Conservation (phyloP, 1,284 basidiomycete genomes). For the Erythrobasidium hasegawianum region DNA sequence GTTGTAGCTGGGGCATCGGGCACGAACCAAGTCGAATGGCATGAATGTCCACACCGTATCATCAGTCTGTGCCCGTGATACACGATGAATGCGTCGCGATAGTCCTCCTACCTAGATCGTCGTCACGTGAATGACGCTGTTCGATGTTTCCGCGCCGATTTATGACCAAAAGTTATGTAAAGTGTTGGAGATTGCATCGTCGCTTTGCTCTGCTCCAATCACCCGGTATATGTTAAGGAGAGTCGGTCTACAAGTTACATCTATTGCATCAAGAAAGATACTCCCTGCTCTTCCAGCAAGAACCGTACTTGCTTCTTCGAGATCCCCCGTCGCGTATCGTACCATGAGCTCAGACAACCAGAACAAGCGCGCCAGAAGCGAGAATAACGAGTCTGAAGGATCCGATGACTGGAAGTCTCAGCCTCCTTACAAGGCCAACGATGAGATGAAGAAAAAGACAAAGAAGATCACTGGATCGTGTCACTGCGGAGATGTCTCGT, state of each 20-base stretch:
- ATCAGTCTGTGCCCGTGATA: no score
- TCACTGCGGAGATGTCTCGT: slow-evolving; percentile 31
- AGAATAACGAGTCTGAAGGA: slow-evolving; percentile 15
- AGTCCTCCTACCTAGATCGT: no score
- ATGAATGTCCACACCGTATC: no score
- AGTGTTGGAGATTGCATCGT: no score
- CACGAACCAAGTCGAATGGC: no score
- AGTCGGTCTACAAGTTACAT: not conserved
- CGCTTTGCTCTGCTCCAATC: not conserved
- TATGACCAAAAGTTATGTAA: no score
- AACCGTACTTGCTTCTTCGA: not conserved
- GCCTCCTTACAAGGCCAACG: slow-evolving; percentile 22
- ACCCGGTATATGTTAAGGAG: not conserved
- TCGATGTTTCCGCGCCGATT: no score
- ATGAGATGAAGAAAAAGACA: slow-evolving; percentile 15
- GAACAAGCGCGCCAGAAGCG: slow-evolving; percentile 26
- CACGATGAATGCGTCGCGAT: no score
- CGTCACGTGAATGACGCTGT: no score
- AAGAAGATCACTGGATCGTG: slow-evolving; percentile 14
- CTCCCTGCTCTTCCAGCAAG: not conserved
- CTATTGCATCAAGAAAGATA: not conserved
- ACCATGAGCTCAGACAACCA: slow-evolving; percentile 11
- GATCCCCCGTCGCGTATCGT: not conserved
- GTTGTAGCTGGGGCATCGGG: no score
- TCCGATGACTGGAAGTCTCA: slow-evolving; percentile 33